These are phyloP conservation scores for Rhamnella rubrinervis DNA, from an alignment of 331 rosid genomes.

Conservation along the genomic window DNA sequence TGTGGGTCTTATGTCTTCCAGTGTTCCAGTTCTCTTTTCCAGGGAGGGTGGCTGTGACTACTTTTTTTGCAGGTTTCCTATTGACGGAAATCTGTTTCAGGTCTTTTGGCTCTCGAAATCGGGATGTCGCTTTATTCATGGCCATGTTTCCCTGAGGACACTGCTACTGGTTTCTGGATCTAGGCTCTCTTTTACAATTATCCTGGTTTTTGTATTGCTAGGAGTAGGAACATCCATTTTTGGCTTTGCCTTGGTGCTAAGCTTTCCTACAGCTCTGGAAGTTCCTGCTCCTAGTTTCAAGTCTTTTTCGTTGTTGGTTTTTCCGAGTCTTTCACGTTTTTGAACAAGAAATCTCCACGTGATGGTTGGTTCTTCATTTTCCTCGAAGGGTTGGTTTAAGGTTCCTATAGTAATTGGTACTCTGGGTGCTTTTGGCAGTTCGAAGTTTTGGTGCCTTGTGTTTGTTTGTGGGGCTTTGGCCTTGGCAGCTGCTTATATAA, in stretches of 20 bases:
- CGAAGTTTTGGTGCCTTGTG: conserved; percentile 46
- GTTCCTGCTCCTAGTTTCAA: conserved; percentile 21
- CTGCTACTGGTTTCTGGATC: conserved; percentile 52
- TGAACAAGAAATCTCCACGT: conserved; percentile 32
- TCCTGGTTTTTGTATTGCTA: conserved; percentile 38
- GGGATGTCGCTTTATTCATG: conserved; percentile 41
- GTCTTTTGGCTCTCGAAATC: conserved; percentile 44
- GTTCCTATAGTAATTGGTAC: conserved; percentile 20
- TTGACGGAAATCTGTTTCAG: conserved; percentile 51
- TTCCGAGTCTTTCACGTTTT: conserved; percentile 42
- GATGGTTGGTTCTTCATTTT: conserved; percentile 59
- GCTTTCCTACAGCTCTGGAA: conserved; percentile 18
- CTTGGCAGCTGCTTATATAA: conserved; percentile 57
- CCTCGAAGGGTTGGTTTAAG: conserved; percentile 55
- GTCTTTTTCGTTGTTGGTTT: conserved; percentile 45
- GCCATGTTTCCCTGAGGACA: conserved; percentile 61
- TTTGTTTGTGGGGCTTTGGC: conserved; percentile 59
- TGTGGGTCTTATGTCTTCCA: conserved; percentile 67
- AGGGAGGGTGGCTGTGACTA: conserved; percentile 53
- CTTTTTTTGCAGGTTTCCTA: conserved; percentile 74
- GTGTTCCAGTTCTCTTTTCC: conserved; percentile 67
- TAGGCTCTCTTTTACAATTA: conserved; percentile 32
- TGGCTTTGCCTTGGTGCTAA: conserved; percentile 28
- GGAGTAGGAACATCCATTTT: conserved; percentile 55
- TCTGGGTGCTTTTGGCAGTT: conserved; percentile 52